Evolutionary conservation across 2,329 filamentous ascomycete genomes (phyloP).

Genomic region (Ophiostoma himal-ulmi): DNA sequence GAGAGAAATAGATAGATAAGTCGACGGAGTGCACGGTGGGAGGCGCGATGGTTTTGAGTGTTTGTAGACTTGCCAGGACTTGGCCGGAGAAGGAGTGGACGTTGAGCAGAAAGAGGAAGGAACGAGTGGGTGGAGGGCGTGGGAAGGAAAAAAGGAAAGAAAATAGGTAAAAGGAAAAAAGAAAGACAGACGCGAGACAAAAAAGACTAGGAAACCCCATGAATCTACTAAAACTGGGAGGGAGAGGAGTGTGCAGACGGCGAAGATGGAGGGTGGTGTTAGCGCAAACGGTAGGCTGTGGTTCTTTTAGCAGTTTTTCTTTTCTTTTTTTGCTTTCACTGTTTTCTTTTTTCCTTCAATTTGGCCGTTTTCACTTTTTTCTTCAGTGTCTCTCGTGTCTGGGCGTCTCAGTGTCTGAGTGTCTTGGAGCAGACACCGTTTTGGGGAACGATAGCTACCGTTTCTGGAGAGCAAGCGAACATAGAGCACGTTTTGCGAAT

Average conservation of each 20-base stretch:
- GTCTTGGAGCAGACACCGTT: not conserved
- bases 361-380: not conserved
- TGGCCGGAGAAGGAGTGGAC: constrained; percentile 15
- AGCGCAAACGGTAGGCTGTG: constrained; percentile 5
- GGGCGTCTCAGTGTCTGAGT: not conserved
- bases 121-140: constrained; percentile 2
- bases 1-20: constrained; percentile 10
- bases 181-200: constrained; percentile 8
- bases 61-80: not conserved
- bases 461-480: not conserved
- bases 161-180: constrained; percentile 1
- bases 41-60: constrained; percentile 14
- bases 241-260: constrained; percentile 8
- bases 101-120: constrained; percentile 1
- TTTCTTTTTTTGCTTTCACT: not conserved
- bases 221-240: not conserved
- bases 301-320: not conserved
- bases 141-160: not conserved
- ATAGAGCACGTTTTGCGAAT: not conserved
- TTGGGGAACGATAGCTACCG: not conserved
- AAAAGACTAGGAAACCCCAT: not conserved
- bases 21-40: constrained; percentile 11
- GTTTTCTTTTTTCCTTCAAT: not conserved
- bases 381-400: not conserved
- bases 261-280: constrained; percentile 10